Percentiles rank a stretch among this genome's conserved stretches.
These are phyloP conservation scores for Dictyostelium firmibasis DNA, from an alignment of 78 protist species.

Conservation along the genomic window DNA sequence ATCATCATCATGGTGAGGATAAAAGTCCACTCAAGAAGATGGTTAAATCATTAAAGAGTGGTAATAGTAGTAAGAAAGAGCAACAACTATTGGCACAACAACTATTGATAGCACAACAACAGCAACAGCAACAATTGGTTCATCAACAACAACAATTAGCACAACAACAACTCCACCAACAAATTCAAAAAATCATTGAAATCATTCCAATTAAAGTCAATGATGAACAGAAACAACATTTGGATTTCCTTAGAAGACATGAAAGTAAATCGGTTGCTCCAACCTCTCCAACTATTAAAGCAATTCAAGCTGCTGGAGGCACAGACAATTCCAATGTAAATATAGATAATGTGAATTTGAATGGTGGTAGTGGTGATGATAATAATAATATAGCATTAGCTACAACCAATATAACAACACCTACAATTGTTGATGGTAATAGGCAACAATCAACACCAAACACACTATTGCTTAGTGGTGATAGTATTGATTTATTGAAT, in stretches of 20 bases:
- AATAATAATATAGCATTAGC: too few relatives aligned
- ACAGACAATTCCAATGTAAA: background rate
- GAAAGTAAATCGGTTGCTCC: background rate
- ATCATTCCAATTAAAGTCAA: background rate
- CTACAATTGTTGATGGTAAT: background rate
- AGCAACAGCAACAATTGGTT: background rate
- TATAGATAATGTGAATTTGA: background rate
- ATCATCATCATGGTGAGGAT: background rate
- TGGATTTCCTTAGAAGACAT: slow-evolving; percentile 57
- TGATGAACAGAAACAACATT: slow-evolving; percentile 9
- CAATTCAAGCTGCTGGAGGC: background rate
- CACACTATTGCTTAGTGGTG: background rate
- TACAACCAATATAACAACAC: background rate
- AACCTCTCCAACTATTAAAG: background rate
- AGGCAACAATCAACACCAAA: background rate
- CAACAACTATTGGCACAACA: background rate
- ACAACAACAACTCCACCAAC: slow-evolving; percentile 9
- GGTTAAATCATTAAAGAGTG: background rate
- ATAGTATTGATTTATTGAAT: background rate
- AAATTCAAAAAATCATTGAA: background rate
- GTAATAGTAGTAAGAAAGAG: slow-evolving; percentile 11
- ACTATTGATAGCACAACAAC: background rate
- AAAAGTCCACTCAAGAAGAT: background rate
- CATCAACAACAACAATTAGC: background rate
- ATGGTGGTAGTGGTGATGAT: background rate